A percentile compares a stretch with the other conserved stretches of the same genome.
phyloP scores from a whole-genome alignment of 129 eudicot species.

The Rutidosis leptorrhynchoides region DNA sequence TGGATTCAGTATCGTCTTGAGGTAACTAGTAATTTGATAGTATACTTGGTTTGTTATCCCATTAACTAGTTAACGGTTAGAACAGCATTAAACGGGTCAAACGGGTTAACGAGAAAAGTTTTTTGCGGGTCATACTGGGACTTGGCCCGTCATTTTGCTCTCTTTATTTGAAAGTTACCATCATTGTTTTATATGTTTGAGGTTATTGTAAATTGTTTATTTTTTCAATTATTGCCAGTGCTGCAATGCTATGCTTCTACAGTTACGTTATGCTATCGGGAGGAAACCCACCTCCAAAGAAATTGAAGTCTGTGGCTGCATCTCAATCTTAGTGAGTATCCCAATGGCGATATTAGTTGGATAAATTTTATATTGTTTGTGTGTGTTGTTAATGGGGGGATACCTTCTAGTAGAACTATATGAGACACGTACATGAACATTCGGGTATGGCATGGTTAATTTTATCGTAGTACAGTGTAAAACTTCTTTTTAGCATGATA shows the following conservation, averaged over 20 bases:
- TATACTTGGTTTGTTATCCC: background rate
- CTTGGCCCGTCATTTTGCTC: background rate
- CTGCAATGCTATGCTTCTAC: conserved; percentile 82
- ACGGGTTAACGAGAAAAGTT: background rate
- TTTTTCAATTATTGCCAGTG: conserved; percentile 29
- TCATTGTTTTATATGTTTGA: background rate
- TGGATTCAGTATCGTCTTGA: conserved; percentile 48
- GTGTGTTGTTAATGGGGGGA: background rate
- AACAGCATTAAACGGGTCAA: background rate
- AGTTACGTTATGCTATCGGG: conserved; percentile 82
- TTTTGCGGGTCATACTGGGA: background rate
- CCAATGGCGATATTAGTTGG: background rate
- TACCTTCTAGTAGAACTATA: background rate
- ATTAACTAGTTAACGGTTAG: background rate
- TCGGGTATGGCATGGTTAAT: background rate
- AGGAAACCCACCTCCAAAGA: conserved; percentile 95
- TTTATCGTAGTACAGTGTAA: background rate
- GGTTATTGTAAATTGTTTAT: background rate
- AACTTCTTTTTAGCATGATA: background rate
- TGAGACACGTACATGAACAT: background rate
- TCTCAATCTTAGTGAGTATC: background rate
- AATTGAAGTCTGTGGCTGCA: conserved; percentile 22
- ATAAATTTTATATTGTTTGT: background rate
- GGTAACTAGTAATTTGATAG: conserved; percentile 38
- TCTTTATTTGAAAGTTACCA: background rate